Percentiles rank a stretch among this genome's conserved stretches.
Evolutionary conservation across 2,329 filamentous ascomycete species (phyloP).

Genomic region (Cytospora piceicola): DNA sequence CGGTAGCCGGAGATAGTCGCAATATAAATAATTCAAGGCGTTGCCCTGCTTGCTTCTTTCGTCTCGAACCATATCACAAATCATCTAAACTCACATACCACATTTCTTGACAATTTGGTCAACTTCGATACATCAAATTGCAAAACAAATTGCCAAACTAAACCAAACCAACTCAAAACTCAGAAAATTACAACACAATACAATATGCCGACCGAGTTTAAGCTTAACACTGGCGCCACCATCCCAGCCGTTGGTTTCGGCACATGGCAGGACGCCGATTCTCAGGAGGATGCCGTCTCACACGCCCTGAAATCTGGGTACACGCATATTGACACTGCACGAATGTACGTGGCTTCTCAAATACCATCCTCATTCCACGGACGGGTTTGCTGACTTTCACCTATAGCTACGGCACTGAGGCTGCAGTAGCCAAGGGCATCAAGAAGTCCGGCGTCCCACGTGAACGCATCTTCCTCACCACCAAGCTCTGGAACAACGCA

Average conservation of each 20-base stretch:
- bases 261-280: constrained; percentile 28
- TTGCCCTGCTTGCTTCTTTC: neutral
- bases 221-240: constrained; percentile 13
- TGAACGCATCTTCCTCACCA: constrained; percentile 43
- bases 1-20: neutral
- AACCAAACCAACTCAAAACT: neutral
- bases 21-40: neutral
- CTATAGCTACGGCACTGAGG: constrained; percentile 35
- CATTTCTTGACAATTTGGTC: neutral
- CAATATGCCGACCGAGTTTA: constrained; percentile 18
- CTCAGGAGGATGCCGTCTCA: constrained; percentile 35
- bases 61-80: neutral
- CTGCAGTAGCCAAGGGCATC: constrained; percentile 34
- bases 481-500: constrained; percentile 45
- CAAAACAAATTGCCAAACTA: too few species aligned
- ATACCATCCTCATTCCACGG: neutral
- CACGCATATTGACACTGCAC: constrained; percentile 55
- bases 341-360: constrained; percentile 43
- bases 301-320: constrained; percentile 53
- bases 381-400: neutral
- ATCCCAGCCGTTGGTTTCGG: constrained; percentile 18
- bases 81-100: neutral
- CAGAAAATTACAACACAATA: neutral
- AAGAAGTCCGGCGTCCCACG: constrained; percentile 39
- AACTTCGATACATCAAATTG: neutral